Percentiles rank a stretch among this genome's conserved stretches.
Conservation (phyloP, 192 early-diverging fungal species). For the Linnemannia zychae region DNA sequence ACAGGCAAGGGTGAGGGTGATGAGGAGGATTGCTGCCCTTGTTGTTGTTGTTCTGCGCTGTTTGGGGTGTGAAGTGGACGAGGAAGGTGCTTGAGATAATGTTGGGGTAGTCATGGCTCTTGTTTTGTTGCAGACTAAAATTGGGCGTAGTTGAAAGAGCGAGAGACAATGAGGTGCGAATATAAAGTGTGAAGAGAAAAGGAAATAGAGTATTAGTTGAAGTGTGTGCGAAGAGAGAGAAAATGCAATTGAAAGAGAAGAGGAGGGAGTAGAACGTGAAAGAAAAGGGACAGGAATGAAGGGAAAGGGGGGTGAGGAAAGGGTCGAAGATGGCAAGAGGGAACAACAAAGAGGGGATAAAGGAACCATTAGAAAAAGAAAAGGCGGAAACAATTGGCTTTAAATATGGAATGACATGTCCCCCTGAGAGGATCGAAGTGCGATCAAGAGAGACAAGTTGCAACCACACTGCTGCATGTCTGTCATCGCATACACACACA, state of each 20-base stretch:
- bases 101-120: background rate
- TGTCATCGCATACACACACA: background rate
- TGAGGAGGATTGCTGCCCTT: background rate
- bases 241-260: background rate
- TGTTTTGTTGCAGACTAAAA: background rate
- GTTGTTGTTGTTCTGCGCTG: background rate
- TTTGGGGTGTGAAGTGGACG: background rate
- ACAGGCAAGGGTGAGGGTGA: constrained; percentile 10
- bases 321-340: no score
- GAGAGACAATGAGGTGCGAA: background rate
- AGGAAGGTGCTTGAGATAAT: background rate
- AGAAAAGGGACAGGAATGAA: background rate
- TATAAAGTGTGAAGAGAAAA: background rate
- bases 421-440: background rate
- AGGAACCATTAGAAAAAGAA: background rate
- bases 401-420: background rate
- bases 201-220: background rate
- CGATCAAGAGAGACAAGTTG: background rate
- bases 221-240: background rate
- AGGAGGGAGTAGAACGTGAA: background rate
- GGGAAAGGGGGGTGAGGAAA: background rate
- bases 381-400: background rate
- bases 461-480: background rate
- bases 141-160: background rate
- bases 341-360: no score